These are phyloP conservation scores for Groenewaldozyma tartarivorans DNA, from an alignment of 805 yeast species.

Conservation along the genomic window DNA sequence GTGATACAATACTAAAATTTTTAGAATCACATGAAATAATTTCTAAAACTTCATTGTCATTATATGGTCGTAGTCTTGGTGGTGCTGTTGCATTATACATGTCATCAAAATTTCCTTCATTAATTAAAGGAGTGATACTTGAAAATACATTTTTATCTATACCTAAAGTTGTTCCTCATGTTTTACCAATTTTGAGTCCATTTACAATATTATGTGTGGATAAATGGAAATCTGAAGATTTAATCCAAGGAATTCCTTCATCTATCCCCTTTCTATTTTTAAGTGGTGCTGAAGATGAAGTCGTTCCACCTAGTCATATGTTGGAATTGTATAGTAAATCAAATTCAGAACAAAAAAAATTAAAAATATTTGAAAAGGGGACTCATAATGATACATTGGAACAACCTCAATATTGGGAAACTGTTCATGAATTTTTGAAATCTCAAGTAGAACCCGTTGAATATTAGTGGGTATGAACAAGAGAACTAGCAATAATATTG, in stretches of 20 bases:
- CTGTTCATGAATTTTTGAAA: slow-evolving; percentile 40
- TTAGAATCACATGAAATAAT: slow-evolving; percentile 46
- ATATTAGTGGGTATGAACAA: neutral
- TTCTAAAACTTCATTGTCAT: slow-evolving; percentile 42
- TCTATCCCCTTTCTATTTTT: slow-evolving; percentile 60
- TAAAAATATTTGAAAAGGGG: slow-evolving; percentile 47
- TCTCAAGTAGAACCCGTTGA: slow-evolving; percentile 10
- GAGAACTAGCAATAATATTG: neutral
- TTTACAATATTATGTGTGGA: slow-evolving; percentile 61
- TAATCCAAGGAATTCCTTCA: slow-evolving; percentile 42
- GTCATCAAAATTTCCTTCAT: slow-evolving; percentile 38
- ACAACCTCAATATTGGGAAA: slow-evolving; percentile 72
- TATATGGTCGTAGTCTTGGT: slow-evolving; percentile 87
- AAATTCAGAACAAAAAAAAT: slow-evolving; percentile 41
- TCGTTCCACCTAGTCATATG: slow-evolving; percentile 87
- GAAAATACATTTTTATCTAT: slow-evolving; percentile 83
- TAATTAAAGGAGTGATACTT: slow-evolving; percentile 55
- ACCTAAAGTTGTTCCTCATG: slow-evolving; percentile 47
- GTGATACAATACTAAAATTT: slow-evolving; percentile 57
- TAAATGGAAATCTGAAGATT: slow-evolving; percentile 68
- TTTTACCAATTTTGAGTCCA: slow-evolving; percentile 57
- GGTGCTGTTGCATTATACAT: slow-evolving; percentile 90
- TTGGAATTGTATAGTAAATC: slow-evolving; percentile 44
- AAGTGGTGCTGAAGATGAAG: slow-evolving; percentile 72
- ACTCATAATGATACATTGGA: slow-evolving; percentile 77